Percentiles rank a stretch among this genome's conserved stretches.
Conservation (phyloP, 2,329 filamentous ascomycete species). For the Colletotrichum sp. region DNA sequence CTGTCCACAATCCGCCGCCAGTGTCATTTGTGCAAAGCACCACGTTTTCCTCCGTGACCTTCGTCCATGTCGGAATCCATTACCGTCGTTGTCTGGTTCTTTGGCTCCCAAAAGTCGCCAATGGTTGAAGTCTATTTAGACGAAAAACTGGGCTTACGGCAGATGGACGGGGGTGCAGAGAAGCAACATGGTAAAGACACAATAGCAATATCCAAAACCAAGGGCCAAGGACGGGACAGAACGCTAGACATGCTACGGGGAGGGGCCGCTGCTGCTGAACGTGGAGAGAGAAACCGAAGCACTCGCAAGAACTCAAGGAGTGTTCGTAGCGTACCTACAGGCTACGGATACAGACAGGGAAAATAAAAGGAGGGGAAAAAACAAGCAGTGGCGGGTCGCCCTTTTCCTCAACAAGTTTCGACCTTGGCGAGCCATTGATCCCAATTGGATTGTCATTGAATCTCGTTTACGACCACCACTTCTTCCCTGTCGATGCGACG, state of each 20-base stretch:
- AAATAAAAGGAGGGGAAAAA: not conserved
- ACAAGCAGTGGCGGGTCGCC: not conserved
- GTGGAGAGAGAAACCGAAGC: not conserved
- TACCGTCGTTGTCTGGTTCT: not conserved
- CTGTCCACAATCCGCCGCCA: not conserved
- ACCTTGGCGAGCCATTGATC: not conserved
- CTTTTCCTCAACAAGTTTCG: slow-evolving; percentile 18
- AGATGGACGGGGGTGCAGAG: not conserved
- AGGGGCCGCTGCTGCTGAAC: not conserved
- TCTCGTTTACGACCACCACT: not conserved
- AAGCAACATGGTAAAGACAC: not conserved
- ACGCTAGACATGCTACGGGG: not conserved
- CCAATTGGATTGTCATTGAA: not conserved
- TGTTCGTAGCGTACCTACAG: not conserved
- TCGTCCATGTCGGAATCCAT: not conserved
- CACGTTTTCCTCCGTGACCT: not conserved
- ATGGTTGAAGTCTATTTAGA: not conserved
- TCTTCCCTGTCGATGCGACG: not conserved
- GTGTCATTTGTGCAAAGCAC: not conserved
- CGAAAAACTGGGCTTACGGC: not conserved
- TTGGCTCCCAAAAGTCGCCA: not conserved
- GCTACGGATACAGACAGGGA: not conserved
- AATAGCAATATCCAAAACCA: not conserved
- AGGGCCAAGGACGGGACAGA: not conserved
- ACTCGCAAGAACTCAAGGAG: not conserved